Evolutionary conservation across 1,284 basidiomycete species (phyloP), one percentile per base, ranked within the genome.

Genomic region (Meripilus lineatus): DNA sequence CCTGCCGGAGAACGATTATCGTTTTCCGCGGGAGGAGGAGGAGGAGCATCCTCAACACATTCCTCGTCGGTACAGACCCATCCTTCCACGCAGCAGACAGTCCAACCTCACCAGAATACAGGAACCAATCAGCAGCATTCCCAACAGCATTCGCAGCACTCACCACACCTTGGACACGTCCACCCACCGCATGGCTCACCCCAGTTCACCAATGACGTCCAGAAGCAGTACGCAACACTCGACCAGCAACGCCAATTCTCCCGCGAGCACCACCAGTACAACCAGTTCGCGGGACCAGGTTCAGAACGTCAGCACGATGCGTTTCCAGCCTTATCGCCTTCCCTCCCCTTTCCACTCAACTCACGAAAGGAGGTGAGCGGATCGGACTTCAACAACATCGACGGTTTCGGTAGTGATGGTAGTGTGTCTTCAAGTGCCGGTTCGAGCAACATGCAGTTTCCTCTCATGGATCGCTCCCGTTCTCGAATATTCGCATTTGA

Each of bases 351-450:
- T 30, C 28, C 28, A 30, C n/a, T 8, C n/a, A n/a, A n/a, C n/a
- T n/a, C n/a, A n/a, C n/a, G n/a, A n/a, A n/a, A n/a, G n/a, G n/a
- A n/a, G n/a, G n/a, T n/a, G n/a, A n/a, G n/a, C n/a, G n/a, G n/a
- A n/a, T n/a, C n/a, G n/a, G n/a, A n/a, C n/a, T 30, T 30, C 10
- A 30, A 30, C 28, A n/a, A 8, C 10, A n/a, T n/a, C 44, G 55
- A 53, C 37, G 57, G 57, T 25, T 55, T 52, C 38, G 50, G 50
- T 7, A 59, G 58, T 45, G 58, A 59, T 32, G 50, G 51, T 14
- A 50, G 49, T 37, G 38, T 59, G 17, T 55, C 59, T 5, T 56
- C 53, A 44, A 58, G 57, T 43, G 53, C 57, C 4, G 56, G 52
- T 26, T 58, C 57, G 36, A 59, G 56, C 49, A 48, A 42, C 14